Conservation (phyloP, 2,329 filamentous ascomycete species). For the Ilyonectria destructans region DNA sequence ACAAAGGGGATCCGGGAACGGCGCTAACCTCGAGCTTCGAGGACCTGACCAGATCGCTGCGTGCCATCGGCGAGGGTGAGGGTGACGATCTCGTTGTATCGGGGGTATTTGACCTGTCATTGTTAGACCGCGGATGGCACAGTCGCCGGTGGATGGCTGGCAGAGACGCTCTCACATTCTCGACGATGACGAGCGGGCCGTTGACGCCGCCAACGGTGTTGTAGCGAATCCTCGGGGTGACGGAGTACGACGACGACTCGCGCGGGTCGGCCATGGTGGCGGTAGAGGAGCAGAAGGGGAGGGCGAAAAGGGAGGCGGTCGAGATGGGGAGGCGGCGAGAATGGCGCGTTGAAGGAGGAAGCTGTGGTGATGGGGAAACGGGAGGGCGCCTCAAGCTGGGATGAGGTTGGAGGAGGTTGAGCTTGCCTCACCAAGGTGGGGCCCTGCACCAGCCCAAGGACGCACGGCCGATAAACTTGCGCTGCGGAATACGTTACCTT, state of each 20-base stretch:
- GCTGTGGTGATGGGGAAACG: slow-evolving; percentile 45
- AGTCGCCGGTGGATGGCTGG: slow-evolving; percentile 17
- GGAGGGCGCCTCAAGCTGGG: slow-evolving; percentile 48
- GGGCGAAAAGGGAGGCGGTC: slow-evolving; percentile 35
- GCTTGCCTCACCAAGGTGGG: slow-evolving; percentile 59
- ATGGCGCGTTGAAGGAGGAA: slow-evolving; percentile 32
- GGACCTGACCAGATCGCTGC: slow-evolving; percentile 92
- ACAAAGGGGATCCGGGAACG: slow-evolving; percentile 20
- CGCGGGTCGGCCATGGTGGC: slow-evolving; percentile 70
- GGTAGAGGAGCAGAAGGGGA: slow-evolving; percentile 38
- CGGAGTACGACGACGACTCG: slow-evolving; percentile 73
- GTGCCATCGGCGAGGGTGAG: slow-evolving; percentile 96
- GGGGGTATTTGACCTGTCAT: slow-evolving; percentile 92
- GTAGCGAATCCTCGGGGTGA: slow-evolving; percentile 83
- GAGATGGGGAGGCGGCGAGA: slow-evolving; percentile 40
- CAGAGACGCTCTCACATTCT: slow-evolving; percentile 77
- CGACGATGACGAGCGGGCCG: slow-evolving; percentile 96
- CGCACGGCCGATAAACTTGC: slow-evolving; percentile 47
- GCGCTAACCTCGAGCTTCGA: slow-evolving; percentile 91
- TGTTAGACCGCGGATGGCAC: slow-evolving; percentile 46
- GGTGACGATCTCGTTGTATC: slow-evolving; percentile 98
- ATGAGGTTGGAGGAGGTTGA: slow-evolving; percentile 59
- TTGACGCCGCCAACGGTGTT: slow-evolving; percentile 99
- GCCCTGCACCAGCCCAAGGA: slow-evolving; percentile 50
- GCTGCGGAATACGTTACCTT: slow-evolving; percentile 26